Percentiles rank a stretch among this genome's conserved stretches.
Evolutionary conservation across 1,139 yeast species (phyloP).

Genomic region (Candida neerlandica): DNA sequence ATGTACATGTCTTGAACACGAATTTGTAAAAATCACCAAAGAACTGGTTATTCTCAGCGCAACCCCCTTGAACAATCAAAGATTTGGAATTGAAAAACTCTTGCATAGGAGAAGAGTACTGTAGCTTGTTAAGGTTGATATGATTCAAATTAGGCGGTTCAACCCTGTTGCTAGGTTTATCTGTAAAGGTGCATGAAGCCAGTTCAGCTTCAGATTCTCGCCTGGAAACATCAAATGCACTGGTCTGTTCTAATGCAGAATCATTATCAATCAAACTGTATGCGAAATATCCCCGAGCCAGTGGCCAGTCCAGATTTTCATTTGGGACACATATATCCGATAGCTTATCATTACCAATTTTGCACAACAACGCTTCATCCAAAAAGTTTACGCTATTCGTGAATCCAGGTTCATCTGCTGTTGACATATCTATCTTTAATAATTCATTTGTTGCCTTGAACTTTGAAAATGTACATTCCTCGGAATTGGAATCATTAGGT

Average conservation of each 20-base stretch:
- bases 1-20: constrained; percentile 35
- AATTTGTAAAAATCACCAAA: constrained; percentile 40
- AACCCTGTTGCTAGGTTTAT: neutral
- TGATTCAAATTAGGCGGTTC: neutral
- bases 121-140: no score
- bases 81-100: constrained; percentile 31
- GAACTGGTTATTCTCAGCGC: constrained; percentile 31
- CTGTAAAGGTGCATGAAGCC: neutral
- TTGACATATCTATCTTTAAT: constrained; percentile 36
- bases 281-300: constrained; percentile 48
- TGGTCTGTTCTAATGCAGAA: constrained; percentile 23
- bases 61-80: constrained; percentile 47
- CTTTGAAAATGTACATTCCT: constrained; percentile 18
- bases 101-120: no score
- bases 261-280: constrained; percentile 29
- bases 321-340: constrained; percentile 14
- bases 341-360: constrained; percentile 13
- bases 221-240: constrained; percentile 16
- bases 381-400: constrained; percentile 19
- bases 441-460: constrained; percentile 41
- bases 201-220: constrained; percentile 1
- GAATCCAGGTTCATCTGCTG: constrained; percentile 12
- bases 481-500: constrained; percentile 7
- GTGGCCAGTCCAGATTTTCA: constrained; percentile 30
- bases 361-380: constrained; percentile 26